Conservation (phyloP, 805 yeast species). For the Brettanomyces nanus region DNA sequence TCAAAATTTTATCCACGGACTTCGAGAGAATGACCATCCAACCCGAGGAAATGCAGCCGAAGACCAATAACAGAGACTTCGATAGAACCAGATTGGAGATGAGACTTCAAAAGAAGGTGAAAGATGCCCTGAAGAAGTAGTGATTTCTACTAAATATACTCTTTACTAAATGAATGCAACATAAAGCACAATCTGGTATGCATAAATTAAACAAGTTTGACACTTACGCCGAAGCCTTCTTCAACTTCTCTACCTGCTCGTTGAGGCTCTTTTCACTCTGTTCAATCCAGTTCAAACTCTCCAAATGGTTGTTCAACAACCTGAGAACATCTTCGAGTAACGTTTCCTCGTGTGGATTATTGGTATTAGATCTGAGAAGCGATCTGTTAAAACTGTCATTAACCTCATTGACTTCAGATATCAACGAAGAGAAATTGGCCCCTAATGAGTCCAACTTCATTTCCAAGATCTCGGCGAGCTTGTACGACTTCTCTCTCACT, state of each 20-base stretch:
- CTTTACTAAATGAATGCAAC: no score
- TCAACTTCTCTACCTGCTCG: constrained; percentile 45
- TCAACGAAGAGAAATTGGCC: constrained; percentile 63
- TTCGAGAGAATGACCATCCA: constrained; percentile 5
- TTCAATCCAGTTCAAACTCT: constrained; percentile 83
- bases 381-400: constrained; percentile 72
- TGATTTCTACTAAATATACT: no score
- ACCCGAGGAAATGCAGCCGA: constrained; percentile 7
- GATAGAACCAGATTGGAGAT: constrained; percentile 40
- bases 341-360: constrained; percentile 19
- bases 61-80: not conserved
- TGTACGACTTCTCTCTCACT: constrained; percentile 84
- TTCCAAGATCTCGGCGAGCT: constrained; percentile 76
- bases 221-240: constrained; percentile 7
- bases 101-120: constrained; percentile 37
- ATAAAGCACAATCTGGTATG: no score
- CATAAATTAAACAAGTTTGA: no score
- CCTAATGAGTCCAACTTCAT: constrained; percentile 75
- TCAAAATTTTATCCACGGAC: not conserved
- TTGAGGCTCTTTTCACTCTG: constrained; percentile 60
- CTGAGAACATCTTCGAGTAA: constrained; percentile 65
- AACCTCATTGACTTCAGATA: constrained; percentile 75
- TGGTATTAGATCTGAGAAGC: constrained; percentile 25
- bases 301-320: constrained; percentile 80
- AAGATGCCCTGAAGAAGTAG: constrained; percentile 22